Base-by-base conservation (phyloP, 495 filamentous ascomycete genomes). In the Arthonia radiata region DNA sequence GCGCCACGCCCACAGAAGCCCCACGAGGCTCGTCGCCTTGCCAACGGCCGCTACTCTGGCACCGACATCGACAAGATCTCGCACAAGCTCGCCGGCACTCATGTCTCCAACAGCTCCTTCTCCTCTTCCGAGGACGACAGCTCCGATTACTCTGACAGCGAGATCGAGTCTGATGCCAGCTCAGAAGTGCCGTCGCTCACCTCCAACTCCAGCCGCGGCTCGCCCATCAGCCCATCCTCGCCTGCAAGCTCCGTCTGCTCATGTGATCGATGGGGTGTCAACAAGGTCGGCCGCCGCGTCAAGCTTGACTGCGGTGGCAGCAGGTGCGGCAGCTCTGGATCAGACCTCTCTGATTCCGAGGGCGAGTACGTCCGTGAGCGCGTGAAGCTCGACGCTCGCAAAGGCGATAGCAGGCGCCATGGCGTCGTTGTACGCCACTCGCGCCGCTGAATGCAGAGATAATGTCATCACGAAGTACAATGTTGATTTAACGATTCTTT, bases 211-310 rank as follows among this genome's bases (percentile, higher is more conserved):
- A 74, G 68, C 56, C 64, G 60, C 46, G 67, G 61, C 19, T 71
- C 64, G 27, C 74, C 71, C 18, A 67, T 56, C 24, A 77, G 72
- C 15, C 59, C 75, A n/a, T 61, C 61, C 23, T 76, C 64, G 56
- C 54, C 7, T 50, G 53, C 43, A 55, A 47, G 47, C 46, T 49
- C 35, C 48, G 47, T 48, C 44, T 93, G 81, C 61, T 71, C 65
- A 32, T 92, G 81, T 51, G 76, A 93, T 40, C 78, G 81, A 56
- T 93, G 86, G 56, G 81, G 81, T 30, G 89, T 93, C 58, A 93
- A 81, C 31, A 75, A 80, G 52, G 67, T 68, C 53, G 81, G 81
- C 33, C 72, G 81, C 44, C 64, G 79, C 31, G 72, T 92, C 63
- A 86, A 80, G 63, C 66, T 92, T 34, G 81, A 92, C 61, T 92